Evolutionary conservation across 2,329 filamentous ascomycete species (phyloP).

Genomic region (Teratosphaeria pseudoeucalypti): DNA sequence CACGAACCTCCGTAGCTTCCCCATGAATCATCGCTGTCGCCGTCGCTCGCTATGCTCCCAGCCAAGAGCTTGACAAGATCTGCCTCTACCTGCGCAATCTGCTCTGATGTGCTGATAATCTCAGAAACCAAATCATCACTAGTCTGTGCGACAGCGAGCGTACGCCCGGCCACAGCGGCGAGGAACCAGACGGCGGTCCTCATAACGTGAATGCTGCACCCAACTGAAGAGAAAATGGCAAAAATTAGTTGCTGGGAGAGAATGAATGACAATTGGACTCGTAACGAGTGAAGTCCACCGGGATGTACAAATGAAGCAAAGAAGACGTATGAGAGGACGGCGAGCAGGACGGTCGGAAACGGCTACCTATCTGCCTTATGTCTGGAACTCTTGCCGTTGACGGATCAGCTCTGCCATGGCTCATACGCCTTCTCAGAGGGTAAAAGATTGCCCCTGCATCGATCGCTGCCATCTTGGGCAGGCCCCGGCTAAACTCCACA

Average conservation of each 20-base stretch:
- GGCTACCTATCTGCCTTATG: background rate
- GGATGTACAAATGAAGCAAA: background rate
- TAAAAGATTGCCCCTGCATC: background rate
- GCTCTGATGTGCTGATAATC: background rate
- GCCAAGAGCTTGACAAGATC: background rate
- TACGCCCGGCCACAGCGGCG: constrained; percentile 3
- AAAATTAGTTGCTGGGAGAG: background rate
- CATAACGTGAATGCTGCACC: constrained; percentile 2
- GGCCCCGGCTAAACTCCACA: background rate
- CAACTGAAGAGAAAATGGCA: background rate
- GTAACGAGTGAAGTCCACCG: constrained; percentile 8
- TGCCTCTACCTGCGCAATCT: background rate
- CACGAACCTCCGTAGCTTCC: background rate
- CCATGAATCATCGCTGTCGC: background rate
- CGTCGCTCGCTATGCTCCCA: background rate
- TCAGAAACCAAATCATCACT: background rate
- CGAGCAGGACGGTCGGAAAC: background rate
- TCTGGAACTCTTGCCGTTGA: background rate
- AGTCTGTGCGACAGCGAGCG: constrained; percentile 1
- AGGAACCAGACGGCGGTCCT: constrained; percentile 3
- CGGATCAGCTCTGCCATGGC: background rate
- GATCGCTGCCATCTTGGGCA: background rate
- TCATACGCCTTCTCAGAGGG: background rate
- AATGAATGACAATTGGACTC: constrained; percentile 1
- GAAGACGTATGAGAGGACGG: background rate